Evolutionary conservation across 208 protist species (phyloP), one percentile per base, ranked within the genome.

Genomic region (Trypanosoma congolense): DNA sequence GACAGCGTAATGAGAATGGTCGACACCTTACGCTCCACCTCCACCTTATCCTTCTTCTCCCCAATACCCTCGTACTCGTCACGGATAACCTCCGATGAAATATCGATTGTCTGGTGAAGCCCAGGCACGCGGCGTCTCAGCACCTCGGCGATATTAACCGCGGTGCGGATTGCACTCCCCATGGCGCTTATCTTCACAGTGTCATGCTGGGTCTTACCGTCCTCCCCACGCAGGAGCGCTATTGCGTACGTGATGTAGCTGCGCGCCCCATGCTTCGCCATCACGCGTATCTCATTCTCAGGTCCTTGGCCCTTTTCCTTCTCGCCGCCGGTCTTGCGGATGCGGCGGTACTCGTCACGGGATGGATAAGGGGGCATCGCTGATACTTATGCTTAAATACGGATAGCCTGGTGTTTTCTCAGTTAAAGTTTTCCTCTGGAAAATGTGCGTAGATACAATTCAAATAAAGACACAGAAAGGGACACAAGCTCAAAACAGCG

Each of bases 81-180:
- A 36, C 60, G 70, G 40, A 97, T 83, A 43, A 78, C 59, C 66
- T 90, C 75, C 29, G 83, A 89, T 36, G 64, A 73, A 36, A 93
- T 90, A 45, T 87, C 77, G 16, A 87, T 96, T 51, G 94, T 83
- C 73, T 96, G 92, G 74, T 96, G 89, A 12, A 96, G 80, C 21
- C 89, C 89, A 18, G 56, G 66, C 35, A 96, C 87, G 62, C 92
- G 80, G 55, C 83, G 85, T 73, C 96, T 96, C 46, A 96, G 72
- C 53, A 96, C 89, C 66, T 96, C 92, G 21, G 85, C 88, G 53
- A 96, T 89, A 76, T 92, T 94, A 48, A 96, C 86, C 50, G 77
- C 86, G 69, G 90, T 95, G 70, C 76, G 90, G 61, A 96, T 94
- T 35, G 91, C 84, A 24, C 74, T 70, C 30, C 88, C 91, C 85